phyloP scores from a whole-genome alignment of 805 yeast genomes.

The Starmerella floricola region DNA sequence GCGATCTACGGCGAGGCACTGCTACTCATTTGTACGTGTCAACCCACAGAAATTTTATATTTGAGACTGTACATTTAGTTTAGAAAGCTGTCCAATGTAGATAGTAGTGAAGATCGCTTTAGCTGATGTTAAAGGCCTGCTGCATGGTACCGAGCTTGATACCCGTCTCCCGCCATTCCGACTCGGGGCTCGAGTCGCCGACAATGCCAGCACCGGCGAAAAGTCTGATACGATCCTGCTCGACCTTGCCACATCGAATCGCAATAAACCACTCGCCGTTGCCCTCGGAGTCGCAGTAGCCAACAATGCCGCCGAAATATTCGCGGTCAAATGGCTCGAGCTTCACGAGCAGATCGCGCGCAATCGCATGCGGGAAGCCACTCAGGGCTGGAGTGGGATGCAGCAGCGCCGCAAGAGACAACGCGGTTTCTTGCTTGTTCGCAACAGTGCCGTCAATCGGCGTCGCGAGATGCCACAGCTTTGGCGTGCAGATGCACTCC shows the following conservation, averaged over 20 bases:
- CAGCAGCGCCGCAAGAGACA: slow-evolving; percentile 9
- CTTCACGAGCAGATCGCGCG: slow-evolving; percentile 4
- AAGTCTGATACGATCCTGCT: slow-evolving; percentile 1
- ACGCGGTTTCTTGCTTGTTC: neutral
- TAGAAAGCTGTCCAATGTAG: too few species aligned
- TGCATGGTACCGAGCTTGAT: slow-evolving; percentile 15
- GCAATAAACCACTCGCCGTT: slow-evolving; percentile 17
- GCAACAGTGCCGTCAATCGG: slow-evolving; percentile 4
- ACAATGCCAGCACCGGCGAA: slow-evolving; percentile 19
- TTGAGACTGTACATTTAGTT: too few species aligned
- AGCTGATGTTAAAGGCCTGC: slow-evolving; percentile 2
- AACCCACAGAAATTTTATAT: too few species aligned
- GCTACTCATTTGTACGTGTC: too few species aligned
- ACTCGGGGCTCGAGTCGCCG: slow-evolving; percentile 13
- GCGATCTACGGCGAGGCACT: too few species aligned
- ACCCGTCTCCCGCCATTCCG: slow-evolving; percentile 16
- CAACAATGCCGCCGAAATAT: slow-evolving; percentile 17
- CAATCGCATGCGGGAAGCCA: slow-evolving; percentile 12
- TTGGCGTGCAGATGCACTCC: slow-evolving; percentile 6
- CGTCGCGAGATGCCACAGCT: slow-evolving; percentile 15
- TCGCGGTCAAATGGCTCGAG: slow-evolving; percentile 16
- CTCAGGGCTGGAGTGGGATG: slow-evolving; percentile 18
- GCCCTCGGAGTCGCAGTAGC: slow-evolving; percentile 13
- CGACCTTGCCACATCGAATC: slow-evolving; percentile 10
- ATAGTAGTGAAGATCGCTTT: too few species aligned